Evolutionary conservation across 2,329 filamentous ascomycete species (phyloP).

Genomic region (Fusarium sp.): DNA sequence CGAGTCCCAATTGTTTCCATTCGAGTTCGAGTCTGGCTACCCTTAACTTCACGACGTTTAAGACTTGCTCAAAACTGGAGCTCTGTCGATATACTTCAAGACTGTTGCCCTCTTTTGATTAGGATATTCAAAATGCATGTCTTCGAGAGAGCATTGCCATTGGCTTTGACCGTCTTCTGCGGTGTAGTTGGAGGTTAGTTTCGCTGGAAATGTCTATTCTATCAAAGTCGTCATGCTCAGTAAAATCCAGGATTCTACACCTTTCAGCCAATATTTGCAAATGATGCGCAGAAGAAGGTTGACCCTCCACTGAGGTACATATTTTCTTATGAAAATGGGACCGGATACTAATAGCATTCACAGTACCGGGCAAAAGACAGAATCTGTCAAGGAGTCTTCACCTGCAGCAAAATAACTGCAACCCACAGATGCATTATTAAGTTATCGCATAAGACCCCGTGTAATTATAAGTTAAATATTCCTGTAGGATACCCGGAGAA

Average conservation of each 20-base stretch:
- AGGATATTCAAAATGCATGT: slow-evolving; percentile 46
- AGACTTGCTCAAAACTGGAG: background rate
- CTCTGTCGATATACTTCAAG: background rate
- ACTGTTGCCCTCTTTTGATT: background rate
- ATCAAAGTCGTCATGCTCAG: slow-evolving; percentile 11
- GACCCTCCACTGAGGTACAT: slow-evolving; percentile 26
- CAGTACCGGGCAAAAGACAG: slow-evolving; percentile 27
- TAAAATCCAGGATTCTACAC: slow-evolving; percentile 51
- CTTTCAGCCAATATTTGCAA: slow-evolving; percentile 51
- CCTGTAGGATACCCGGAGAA: background rate
- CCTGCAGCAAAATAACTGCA: slow-evolving; percentile 20
- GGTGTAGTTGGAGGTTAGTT: slow-evolving; percentile 53
- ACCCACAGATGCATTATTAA: background rate
- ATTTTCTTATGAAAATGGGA: too few species aligned
- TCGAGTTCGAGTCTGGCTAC: background rate
- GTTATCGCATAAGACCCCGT: background rate
- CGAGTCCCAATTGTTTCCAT: slow-evolving; percentile 8
- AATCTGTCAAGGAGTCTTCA: slow-evolving; percentile 18
- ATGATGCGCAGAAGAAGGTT: slow-evolving; percentile 29
- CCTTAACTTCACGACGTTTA: slow-evolving; percentile 2
- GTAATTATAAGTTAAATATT: background rate
- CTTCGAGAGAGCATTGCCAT: slow-evolving; percentile 51
- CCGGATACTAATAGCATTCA: background rate
- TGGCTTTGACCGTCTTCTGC: slow-evolving; percentile 53
- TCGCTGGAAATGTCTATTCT: background rate